phyloP scores from a whole-genome alignment of 805 yeast genomes.

The Candida caryicola region DNA sequence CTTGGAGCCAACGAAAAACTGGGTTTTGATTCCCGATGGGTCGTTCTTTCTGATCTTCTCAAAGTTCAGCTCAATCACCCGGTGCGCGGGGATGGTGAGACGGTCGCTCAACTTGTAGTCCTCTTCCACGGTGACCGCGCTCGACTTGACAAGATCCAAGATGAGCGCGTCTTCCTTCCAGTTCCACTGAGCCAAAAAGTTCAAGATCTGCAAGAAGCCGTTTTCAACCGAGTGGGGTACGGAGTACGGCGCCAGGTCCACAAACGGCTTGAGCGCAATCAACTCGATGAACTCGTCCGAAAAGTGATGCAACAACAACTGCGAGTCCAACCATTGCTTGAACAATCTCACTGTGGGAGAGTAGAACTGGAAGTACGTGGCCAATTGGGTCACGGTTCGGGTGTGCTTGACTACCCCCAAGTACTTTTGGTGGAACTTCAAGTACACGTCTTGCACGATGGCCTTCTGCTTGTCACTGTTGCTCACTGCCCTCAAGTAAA shows the following conservation, averaged over 20 bases:
- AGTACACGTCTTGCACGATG: constrained; percentile 56
- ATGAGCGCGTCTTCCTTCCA: constrained; percentile 89
- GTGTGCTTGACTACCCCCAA: constrained; percentile 75
- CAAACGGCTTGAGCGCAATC: constrained; percentile 77
- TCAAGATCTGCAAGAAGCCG: constrained; percentile 75
- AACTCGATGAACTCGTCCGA: constrained; percentile 80
- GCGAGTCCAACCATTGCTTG: constrained; percentile 88
- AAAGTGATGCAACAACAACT: constrained; percentile 67
- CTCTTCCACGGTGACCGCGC: constrained; percentile 12
- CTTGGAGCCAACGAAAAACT: constrained; percentile 78
- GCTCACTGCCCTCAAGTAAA: constrained; percentile 69
- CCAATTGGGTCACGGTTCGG: constrained; percentile 67
- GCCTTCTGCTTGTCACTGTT: constrained; percentile 62
- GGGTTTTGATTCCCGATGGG: constrained; percentile 76
- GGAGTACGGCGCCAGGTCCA: constrained; percentile 82
- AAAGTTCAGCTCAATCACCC: constrained; percentile 62
- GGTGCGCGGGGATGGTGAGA: constrained; percentile 59
- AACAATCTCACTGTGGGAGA: constrained; percentile 81
- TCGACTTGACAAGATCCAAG: constrained; percentile 63
- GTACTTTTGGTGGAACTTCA: constrained; percentile 64
- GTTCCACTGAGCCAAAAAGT: constrained; percentile 80
- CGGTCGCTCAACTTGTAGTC: constrained; percentile 47
- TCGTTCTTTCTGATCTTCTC: constrained; percentile 68
- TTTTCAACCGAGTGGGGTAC: constrained; percentile 75
- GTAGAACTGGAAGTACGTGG: constrained; percentile 68